Evolutionary conservation across 2,329 filamentous ascomycete species (phyloP), one percentile per base, ranked within the genome.

Genomic region (Trichoderma brevicompactum): DNA sequence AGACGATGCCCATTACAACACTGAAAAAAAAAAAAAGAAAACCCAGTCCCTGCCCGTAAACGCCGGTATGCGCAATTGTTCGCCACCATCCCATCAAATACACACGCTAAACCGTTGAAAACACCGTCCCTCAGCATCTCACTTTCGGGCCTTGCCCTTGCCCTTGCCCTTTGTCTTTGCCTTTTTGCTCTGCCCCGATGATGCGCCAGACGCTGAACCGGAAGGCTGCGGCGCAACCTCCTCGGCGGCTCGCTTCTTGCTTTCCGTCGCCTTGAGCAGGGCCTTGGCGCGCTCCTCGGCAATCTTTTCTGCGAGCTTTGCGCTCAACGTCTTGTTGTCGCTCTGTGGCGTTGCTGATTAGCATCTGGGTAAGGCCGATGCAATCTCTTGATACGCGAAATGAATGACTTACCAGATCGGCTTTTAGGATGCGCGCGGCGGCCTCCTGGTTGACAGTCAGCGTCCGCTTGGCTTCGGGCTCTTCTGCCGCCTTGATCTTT

Each of bases 401-500:
- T 19, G 15, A 19, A 19, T 5, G 3, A 38, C 12, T 75, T 79
- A 92, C 89, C 72, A 98, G 79, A 61, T 91, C 92, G 67, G 92
- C 87, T 74, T 90, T 92, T 72, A 99, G 88, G 67, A 99, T 91
- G 58, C 94, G 85, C 59, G 86, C 87, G 13, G 92, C 91, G 6
- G 92, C 94, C 69, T 87, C 86, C 71, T 91, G 94, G 74, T 97
- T 86, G 68, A 92, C 79, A 1, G 80, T 84, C 67, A 78, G 73
- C 48, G 77, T 81, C 38, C 84, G 83, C 72, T 86, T 81, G 61
- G 80, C 77, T 3, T 84, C 83, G 1, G 86, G 85, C 7, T 82
- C 84, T 77, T 97, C 93, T 3, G 87, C 85, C 13, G 83, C 81
- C 74, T 95, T 92, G 75, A 98, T 94, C 81, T 98, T 99, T 66